Evolutionary conservation across 768 basidiomycete genomes (phyloP), one percentile per base, ranked within the genome.

Genomic region (Chalciporus sphaerocephalus): DNA sequence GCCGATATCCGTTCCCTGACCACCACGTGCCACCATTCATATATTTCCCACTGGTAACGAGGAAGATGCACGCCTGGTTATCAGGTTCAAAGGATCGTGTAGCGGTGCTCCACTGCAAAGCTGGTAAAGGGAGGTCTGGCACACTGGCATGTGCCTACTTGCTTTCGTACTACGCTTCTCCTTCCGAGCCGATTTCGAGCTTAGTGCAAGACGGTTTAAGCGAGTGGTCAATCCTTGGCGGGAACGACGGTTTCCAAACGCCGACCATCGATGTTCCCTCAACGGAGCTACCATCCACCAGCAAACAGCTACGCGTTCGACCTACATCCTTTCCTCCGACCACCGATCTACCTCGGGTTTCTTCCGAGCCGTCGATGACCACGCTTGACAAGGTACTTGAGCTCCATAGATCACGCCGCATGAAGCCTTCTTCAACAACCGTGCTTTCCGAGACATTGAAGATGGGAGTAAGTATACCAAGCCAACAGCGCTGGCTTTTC

Each of bases 1-100:
- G 85, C 55, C 71, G 91, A 41, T 92, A 86, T 58, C 92, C 92
- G 0, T 92, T 90, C 59, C 92, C 92, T 17, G 92, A 94, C 59
- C 92, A 94, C 60, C 87, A 92, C 62, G 82, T 85, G 4, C 90
- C 92, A 1, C 91, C 92, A 1, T 68, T 93, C 16, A 74, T 81
- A 0, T 72, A 89, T 38, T 72, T 95, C 51, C 77, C 85, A 16
- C 73, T 92, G 10, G 76, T 81, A 6, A 81, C 83, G 0, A 72
- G 84, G 18, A 89, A 91, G 61, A 88, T 92, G 63, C 73, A 73
- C 28, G 65, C 72, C 7, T 93, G 88, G 88, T 69, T 93, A 1
- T 69, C 73, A 24, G 81, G 75, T 0, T 79, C 82, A 8, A 67
- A 73, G 2, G 76, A 86, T 4, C 69, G 85, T 27, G 83, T 92